Percentiles rank a stretch among this genome's conserved stretches.
phyloP scores from a whole-genome alignment of 176 grass and related monocot species.

The Microstegium vimineum region DNA sequence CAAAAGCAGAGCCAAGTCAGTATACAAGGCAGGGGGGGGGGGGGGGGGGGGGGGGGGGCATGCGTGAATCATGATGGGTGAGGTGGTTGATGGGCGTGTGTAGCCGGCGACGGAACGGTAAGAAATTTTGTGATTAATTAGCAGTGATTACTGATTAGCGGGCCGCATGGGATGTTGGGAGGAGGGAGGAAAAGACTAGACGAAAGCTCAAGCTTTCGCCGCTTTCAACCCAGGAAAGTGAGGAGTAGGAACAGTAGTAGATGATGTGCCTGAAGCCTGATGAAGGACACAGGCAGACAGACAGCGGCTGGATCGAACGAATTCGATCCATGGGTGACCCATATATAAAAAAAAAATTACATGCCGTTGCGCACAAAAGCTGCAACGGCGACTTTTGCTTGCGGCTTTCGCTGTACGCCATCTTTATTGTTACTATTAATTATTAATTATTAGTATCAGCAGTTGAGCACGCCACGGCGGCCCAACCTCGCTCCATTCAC shows the following conservation, averaged over 20 bases:
- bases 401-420: conserved; percentile 9
- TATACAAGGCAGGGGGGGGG: not conserved
- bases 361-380: conserved; percentile 16
- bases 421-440: not conserved
- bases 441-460: too few species aligned
- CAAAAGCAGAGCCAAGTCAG: not conserved
- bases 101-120: not conserved
- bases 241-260: too few species aligned
- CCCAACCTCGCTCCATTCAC: not conserved
- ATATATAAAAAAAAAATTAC: not conserved
- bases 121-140: not conserved
- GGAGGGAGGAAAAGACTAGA: not conserved
- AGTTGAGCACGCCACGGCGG: not conserved
- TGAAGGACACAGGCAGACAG: too few species aligned
- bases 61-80: too few species aligned
- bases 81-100: too few species aligned
- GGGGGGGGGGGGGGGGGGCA: too few species aligned
- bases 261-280: too few species aligned
- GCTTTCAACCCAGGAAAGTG: too few species aligned
- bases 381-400: conserved; percentile 31
- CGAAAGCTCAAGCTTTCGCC: not conserved
- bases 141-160: not conserved
- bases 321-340: too few species aligned
- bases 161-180: too few species aligned
- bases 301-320: too few species aligned